Evolutionary conservation across 2,329 filamentous ascomycete genomes (phyloP).

Genomic region (Colletotrichum caudatum): DNA sequence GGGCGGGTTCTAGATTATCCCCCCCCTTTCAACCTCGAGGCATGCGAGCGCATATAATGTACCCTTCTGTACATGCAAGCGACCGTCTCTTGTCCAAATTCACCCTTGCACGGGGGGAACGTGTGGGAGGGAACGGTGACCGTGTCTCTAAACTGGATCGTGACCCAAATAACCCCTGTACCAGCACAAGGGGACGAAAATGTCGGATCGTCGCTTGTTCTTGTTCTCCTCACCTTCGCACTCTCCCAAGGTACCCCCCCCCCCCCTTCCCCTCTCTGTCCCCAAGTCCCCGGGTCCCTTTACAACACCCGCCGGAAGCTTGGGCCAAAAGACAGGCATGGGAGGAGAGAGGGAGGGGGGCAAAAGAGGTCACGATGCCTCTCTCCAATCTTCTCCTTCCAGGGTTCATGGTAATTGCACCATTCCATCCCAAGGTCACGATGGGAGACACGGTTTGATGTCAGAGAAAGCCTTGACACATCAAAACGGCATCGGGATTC

Average conservation of each 20-base stretch:
- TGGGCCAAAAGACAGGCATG: conserved; percentile 2
- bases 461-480: conserved; percentile 9
- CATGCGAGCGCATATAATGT: not conserved
- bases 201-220: conserved; percentile 36
- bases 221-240: conserved; percentile 18
- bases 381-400: conserved; percentile 21
- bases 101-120: conserved; percentile 8
- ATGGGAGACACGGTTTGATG: conserved; percentile 16
- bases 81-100: conserved; percentile 5
- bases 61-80: not conserved
- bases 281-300: not conserved
- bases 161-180: conserved; percentile 27
- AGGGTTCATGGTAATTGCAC: conserved; percentile 30
- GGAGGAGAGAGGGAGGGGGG: not conserved
- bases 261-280: not conserved
- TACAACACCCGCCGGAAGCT: conserved; percentile 10
- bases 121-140: not conserved
- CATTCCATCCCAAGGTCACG: conserved; percentile 36
- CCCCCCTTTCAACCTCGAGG: not conserved
- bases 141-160: conserved; percentile 14
- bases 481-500: not conserved
- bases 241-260: not conserved
- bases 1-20: conserved; percentile 18
- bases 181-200: conserved; percentile 30
- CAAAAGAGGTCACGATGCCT: conserved; percentile 33